Evolutionary conservation across 2,329 filamentous ascomycete genomes (phyloP).

Genomic region (Trichoderma gracile): DNA sequence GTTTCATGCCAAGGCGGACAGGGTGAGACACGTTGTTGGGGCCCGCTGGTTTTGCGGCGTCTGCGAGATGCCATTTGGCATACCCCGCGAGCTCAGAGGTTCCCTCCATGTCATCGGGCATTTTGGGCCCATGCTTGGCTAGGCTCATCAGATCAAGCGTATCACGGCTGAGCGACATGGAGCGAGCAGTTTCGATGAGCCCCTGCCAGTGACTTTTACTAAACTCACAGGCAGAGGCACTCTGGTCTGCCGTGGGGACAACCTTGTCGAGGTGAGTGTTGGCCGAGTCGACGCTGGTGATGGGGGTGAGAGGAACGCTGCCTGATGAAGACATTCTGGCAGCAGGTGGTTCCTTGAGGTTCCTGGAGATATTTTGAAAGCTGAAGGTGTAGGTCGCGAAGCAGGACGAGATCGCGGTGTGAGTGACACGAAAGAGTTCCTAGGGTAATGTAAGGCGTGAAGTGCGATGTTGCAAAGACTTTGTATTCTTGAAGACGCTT

Average conservation of each 20-base stretch:
- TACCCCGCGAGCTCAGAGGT: slow-evolving; percentile 7
- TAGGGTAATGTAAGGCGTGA: not conserved
- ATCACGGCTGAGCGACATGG: not conserved
- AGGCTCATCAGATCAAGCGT: not conserved
- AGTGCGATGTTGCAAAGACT: not conserved
- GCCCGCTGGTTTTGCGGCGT: not conserved
- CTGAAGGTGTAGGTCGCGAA: not conserved
- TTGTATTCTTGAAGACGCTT: too few relatives aligned
- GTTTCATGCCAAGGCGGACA: not conserved
- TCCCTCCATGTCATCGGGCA: slow-evolving; percentile 14
- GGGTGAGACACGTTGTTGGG: not conserved
- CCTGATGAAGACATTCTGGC: not conserved
- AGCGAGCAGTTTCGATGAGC: not conserved
- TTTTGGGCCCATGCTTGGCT: slow-evolving; percentile 4
- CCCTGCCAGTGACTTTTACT: not conserved
- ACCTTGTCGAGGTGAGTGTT: not conserved
- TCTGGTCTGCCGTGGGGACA: not conserved
- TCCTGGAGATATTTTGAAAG: too few relatives aligned
- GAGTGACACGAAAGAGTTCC: not conserved
- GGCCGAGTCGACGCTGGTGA: slow-evolving; percentile 2
- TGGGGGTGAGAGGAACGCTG: not conserved
- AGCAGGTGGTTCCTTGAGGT: not conserved
- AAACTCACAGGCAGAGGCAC: not conserved
- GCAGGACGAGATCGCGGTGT: not conserved
- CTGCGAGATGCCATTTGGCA: not conserved